Base-by-base conservation (phyloP, 345 rosid genomes). In the Adansonia digitata region DNA sequence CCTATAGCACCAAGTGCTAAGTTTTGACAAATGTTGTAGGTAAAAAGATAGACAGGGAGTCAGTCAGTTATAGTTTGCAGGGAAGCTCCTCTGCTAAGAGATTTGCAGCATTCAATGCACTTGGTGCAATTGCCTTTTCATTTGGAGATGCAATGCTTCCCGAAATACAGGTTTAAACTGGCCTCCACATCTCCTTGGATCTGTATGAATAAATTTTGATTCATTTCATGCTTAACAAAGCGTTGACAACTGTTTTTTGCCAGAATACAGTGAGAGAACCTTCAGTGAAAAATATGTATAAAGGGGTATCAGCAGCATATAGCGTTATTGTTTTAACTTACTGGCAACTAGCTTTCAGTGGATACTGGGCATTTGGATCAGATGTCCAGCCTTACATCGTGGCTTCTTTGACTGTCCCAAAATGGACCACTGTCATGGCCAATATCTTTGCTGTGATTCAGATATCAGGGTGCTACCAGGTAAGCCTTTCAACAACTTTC, bases 131-230 rank as follows among this genome's bases (percentile, higher is more conserved):
- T 59, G 91, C 89, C 37, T 87, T 82, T 74, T 85, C 87, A 22
- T 85, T 87, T 61, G 91, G 88, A 64, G 88, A 85, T 76, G 88
- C 85, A 42, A 82, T 87, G 88, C 91, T 85, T 76, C 91, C 87
- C 7, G 91, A 85, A 78, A 85, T 85, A 81, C 89, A 87, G 84
- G 61, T 55, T 55, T 55, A 24, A 24, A 3, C 34, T 31, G 34
- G 34, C 34, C 8, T 14, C n/a, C 13, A 59, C 60, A 48, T 6
- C 8, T 60, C 3, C 10, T 22, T 14, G 39, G 34, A 2, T 60
- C n/a, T 20, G 43, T 62, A 29, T 40, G 49, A 9, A 7, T 27
- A 48, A 14, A 0, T 9, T 7, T 27, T 27, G 37, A 51, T 29
- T 69, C 43, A 9, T 17, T 46, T 66, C 40, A 10, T 18, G 52